Evolutionary conservation across 148 eudicot genomes (phyloP), one percentile per base, ranked within the genome.

Genomic region (Heliosperma pusillum): DNA sequence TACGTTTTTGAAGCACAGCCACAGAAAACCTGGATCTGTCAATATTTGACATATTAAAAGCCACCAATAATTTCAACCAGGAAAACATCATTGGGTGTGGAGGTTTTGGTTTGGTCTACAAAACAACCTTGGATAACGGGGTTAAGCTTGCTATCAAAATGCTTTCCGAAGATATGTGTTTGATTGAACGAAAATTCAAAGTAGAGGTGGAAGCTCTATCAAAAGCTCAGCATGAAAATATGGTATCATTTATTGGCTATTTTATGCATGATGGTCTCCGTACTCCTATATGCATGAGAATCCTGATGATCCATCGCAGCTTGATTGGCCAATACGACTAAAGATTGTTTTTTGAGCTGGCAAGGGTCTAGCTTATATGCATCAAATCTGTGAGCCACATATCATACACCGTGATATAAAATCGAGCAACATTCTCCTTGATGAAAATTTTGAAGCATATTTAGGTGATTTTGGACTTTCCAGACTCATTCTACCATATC

Each of bases 391-490:
- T 69, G 90, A 94, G 72, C 98, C 98, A 59, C 95, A 88, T 80
- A 94, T 94, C 58, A 93, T 94, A 62, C 98, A 94, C 77, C 97
- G 98, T 30, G 98, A 94, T 79, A 85, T 94, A 45, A 94, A 91
- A 78, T 89, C 98, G 12, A 91, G 97, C 73, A 94, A 94, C 86
- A 94, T 94, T 70, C 97, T 94, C 50, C 93, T 94, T 7, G 91
- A 94, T 77, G 93, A 88, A 24, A 84, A 88, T 45, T 94, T 94
- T 58, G 85, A 88, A 84, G 98, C 98, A 47, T 88, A 88, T 73
- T 88, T 94, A 53, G 98, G 97, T 5, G 98, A 94, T 84, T 94
- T 94, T 72, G 98, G 98, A 59, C 79, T 94, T 81, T 87, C 98
- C 12, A 85, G 98, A 74, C 70, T 90, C 80, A 86, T 94, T 72